phyloP scores from a whole-genome alignment of 129 eudicot genomes.

The Pittosporum tobira region DNA sequence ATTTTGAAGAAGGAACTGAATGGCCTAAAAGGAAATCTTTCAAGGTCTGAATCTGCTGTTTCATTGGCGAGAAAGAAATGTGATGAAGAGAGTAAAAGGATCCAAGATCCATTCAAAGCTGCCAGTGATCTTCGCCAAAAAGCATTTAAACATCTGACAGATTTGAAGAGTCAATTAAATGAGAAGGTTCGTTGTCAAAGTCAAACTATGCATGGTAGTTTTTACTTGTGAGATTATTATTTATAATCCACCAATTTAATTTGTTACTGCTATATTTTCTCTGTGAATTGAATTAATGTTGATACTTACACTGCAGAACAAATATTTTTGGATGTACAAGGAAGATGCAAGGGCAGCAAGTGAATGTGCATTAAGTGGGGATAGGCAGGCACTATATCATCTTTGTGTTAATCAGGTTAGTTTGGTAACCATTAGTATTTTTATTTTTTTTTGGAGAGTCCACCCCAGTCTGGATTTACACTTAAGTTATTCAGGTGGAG shows the following conservation, averaged over 20 bases:
- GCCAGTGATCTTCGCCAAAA: constrained; percentile 70
- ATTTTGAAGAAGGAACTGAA: constrained; percentile 62
- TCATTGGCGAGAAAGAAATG: constrained; percentile 34
- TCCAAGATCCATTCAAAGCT: constrained; percentile 47
- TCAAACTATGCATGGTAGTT: constrained; percentile 2
- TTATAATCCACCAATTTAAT: background rate
- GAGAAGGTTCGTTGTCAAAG: constrained; percentile 58
- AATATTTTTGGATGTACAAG: constrained; percentile 44
- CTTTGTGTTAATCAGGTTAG: constrained; percentile 63
- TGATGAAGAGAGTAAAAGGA: constrained; percentile 46
- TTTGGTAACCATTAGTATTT: background rate
- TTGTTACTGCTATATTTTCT: no score
- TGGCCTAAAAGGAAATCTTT: constrained; percentile 36
- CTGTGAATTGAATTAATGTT: background rate
- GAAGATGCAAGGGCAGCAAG: constrained; percentile 44
- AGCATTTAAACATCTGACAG: constrained; percentile 35
- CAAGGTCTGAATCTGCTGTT: constrained; percentile 41
- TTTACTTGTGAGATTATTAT: background rate
- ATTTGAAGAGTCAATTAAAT: constrained; percentile 37
- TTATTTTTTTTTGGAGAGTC: background rate
- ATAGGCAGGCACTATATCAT: constrained; percentile 48
- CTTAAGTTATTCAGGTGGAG: constrained; percentile 39
- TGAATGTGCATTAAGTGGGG: constrained; percentile 39
- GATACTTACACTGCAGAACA: constrained; percentile 43
- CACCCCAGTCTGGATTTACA: constrained; percentile 11